These are phyloP conservation scores for Saposhnikovia divaricata DNA, from an alignment of 129 eudicot species.

Conservation along the genomic window DNA sequence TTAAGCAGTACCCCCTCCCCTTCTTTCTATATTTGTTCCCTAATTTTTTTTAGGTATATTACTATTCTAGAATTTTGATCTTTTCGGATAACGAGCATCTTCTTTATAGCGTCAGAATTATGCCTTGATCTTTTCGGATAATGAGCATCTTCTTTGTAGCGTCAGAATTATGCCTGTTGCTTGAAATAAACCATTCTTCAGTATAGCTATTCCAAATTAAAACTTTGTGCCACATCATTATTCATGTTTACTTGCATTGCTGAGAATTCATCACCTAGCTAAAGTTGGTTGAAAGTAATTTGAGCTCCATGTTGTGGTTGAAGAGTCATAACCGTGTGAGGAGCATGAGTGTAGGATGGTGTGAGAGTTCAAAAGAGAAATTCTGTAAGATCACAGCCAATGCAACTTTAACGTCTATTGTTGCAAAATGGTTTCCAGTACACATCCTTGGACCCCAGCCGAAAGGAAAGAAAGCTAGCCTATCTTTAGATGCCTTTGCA, in stretches of 20 bases:
- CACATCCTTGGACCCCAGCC: slow-evolving; percentile 71
- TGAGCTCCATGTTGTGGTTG: slow-evolving; percentile 76
- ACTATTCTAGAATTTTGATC: too few relatives aligned
- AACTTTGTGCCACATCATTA: neutral
- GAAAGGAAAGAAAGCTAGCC: slow-evolving; percentile 42
- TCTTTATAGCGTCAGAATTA: too few relatives aligned
- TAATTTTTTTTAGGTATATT: too few relatives aligned
- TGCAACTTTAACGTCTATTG: slow-evolving; percentile 53
- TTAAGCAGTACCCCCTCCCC: too few relatives aligned
- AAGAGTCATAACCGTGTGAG: slow-evolving; percentile 38
- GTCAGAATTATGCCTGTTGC: too few relatives aligned
- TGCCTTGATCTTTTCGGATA: too few relatives aligned
- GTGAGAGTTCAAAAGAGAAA: slow-evolving; percentile 47
- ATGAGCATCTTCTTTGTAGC: too few relatives aligned
- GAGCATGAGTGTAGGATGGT: slow-evolving; percentile 62
- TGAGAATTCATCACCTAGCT: neutral
- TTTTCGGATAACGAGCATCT: too few relatives aligned
- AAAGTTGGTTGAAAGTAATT: slow-evolving; percentile 26
- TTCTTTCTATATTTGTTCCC: too few relatives aligned
- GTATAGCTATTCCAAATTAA: neutral
- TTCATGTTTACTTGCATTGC: neutral
- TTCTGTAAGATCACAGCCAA: slow-evolving; percentile 47
- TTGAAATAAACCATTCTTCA: neutral
- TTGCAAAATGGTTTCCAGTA: slow-evolving; percentile 53
- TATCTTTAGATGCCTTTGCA: slow-evolving; percentile 41